A percentile compares a stretch with the other conserved stretches of the same genome.
Evolutionary conservation across 163 green algal genomes (phyloP).

Genomic region (Volvox carteri): DNA sequence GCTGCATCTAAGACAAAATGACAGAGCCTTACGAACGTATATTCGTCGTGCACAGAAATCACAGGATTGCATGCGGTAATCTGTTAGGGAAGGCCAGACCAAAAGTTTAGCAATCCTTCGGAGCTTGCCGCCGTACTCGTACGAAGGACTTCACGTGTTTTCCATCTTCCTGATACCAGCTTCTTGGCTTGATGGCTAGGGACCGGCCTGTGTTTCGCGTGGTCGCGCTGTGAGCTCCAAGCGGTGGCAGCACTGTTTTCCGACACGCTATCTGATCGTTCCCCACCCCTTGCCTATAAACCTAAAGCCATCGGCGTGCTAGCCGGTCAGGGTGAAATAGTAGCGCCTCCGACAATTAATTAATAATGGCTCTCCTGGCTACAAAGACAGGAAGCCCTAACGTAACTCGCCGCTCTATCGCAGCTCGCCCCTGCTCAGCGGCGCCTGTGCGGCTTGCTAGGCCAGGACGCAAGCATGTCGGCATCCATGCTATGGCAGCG

Average conservation of each 20-base stretch:
- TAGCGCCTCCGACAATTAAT: not conserved
- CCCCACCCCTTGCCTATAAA: not conserved
- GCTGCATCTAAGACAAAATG: no score
- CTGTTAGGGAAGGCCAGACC: no score
- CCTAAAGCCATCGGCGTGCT: not conserved
- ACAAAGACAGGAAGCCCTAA: slow-evolving; percentile 44
- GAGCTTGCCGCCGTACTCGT: not conserved
- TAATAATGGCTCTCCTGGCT: slow-evolving; percentile 41
- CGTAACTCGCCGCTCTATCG: slow-evolving; percentile 32
- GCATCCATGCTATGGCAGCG: not conserved
- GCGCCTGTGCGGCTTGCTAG: not conserved
- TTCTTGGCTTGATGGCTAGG: no score
- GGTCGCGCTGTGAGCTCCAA: no score
- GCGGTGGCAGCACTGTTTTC: no score
- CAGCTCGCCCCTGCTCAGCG: not conserved
- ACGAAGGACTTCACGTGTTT: not conserved
- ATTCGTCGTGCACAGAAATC: no score
- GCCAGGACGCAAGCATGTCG: not conserved
- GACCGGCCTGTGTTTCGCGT: no score
- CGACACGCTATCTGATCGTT: slow-evolving; percentile 2
- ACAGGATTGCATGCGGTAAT: no score
- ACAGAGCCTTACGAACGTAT: no score
- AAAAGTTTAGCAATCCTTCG: no score
- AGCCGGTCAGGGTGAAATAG: not conserved
- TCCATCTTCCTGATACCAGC: not conserved